Base-by-base conservation (phyloP, 129 eudicot genomes). In the Smallanthus sonchifolius region DNA sequence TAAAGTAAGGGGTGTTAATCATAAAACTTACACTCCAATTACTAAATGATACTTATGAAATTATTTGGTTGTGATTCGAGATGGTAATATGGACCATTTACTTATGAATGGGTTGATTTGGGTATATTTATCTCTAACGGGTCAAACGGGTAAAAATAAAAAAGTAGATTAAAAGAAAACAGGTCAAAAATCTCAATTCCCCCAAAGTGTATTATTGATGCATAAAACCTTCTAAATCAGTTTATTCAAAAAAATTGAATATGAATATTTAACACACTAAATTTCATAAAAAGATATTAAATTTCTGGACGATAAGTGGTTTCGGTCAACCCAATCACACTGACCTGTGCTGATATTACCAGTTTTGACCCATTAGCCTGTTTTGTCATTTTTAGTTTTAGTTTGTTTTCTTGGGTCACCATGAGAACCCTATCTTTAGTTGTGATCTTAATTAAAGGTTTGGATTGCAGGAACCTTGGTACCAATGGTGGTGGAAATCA, bases 391-490 rank as follows among this genome's bases (percentile, higher is more conserved):
- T 24, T 24, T 1, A 24, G 30, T 24, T 24, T 24, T 0, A 24
- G 30, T 0, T 24, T 24, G 0, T 24, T 24, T 24, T 24, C 1
- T 24, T 24, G 30, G 30, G 30, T 24, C 30, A 24, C 30, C 30
- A 24, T 24, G 30, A 24, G 30, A 24, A 24, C 30, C 30, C 30
- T 24, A 24, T 24, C n/a, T 47, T 32, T 32, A 69, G 19, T 30
- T 54, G 48, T 17, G 34, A 66, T 13, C 9, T 16, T 71, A n/a
- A 17, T n/a, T 63, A 34, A 10, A 55, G 42, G 28, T 75, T 63
- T 32, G 48, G 15, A 17, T 73, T 64, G 16, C 65, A 90, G 96
- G 83, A 87, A 83, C 80, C 87, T 85, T 61, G 83, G 92, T 57
- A 78, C 81, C 69, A 84, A 63, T 82, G 81, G 71, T 13, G 88